phyloP scores from a whole-genome alignment of 441 rosid species.

The Euphorbia celastroides region DNA sequence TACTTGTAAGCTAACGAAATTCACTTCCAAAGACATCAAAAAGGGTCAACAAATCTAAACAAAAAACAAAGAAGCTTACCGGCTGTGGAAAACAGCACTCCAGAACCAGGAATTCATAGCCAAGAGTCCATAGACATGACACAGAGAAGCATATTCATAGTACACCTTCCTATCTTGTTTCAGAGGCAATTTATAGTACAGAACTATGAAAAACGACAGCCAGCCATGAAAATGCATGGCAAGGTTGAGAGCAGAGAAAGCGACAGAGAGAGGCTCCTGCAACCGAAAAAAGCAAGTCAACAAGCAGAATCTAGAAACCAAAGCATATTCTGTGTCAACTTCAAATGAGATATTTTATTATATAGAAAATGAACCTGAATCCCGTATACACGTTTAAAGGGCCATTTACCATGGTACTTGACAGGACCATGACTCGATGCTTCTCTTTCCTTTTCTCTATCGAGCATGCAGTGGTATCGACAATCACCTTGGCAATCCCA shows the following conservation, averaged over 20 bases:
- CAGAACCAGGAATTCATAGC: constrained; percentile 92
- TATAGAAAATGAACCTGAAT: constrained; percentile 54
- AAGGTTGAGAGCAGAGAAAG: constrained; percentile 78
- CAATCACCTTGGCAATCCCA: constrained; percentile 87
- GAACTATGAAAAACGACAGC: constrained; percentile 75
- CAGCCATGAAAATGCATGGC: constrained; percentile 87
- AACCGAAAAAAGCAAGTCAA: constrained; percentile 19
- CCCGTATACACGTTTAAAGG: constrained; percentile 73
- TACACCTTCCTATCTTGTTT: constrained; percentile 54
- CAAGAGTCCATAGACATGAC: constrained; percentile 71
- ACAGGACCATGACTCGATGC: constrained; percentile 48
- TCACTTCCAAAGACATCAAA: too few species aligned
- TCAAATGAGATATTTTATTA: not conserved
- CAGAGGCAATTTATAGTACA: constrained; percentile 64
- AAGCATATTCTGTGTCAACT: not conserved
- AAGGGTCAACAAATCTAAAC: too few species aligned
- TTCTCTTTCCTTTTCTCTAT: constrained; percentile 66
- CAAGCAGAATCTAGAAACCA: constrained; percentile 5
- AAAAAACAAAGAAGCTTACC: constrained; percentile 40
- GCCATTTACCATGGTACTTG: constrained; percentile 97
- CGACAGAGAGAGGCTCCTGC: constrained; percentile 87
- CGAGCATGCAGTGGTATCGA: constrained; percentile 74
- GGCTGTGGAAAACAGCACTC: constrained; percentile 81
- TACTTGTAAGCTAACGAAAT: too few species aligned
- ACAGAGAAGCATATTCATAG: constrained; percentile 66